Base-by-base conservation (phyloP, 129 eudicot species). In the Erigeron canadensis region DNA sequence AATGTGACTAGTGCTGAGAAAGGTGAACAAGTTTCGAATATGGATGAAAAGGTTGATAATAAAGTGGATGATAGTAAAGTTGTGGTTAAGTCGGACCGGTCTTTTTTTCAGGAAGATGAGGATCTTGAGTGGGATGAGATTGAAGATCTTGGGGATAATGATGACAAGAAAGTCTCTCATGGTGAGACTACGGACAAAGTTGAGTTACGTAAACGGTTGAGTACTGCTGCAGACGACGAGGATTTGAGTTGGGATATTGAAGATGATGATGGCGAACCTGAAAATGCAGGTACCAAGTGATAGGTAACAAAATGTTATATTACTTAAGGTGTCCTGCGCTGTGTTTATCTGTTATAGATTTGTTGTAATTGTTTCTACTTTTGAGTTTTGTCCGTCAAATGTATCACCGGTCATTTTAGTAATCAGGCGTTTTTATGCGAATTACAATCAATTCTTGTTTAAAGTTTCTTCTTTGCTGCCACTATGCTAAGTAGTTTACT, bases 71-170 rank as follows among this genome's bases (percentile, higher is more conserved):
- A 88, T 67, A 71, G 83, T 63, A 82, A 77, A 57, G 70, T 75
- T 17, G 66, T 80, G 5, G 79, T 59, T 10, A 75, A 68, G 61
- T 75, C 86, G 38, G 50, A 73, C 59, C 74, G 84, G 66, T 79
- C 65, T 16, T 78, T 84, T 6, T 53, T 59, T 60, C 76, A 38
- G 6, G 96, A 86, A 64, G 95, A 93, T 70, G 96, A 89, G 63
- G 97, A 90, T 45, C 70, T 95, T 28, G 96, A 81, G 58, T 95
- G 99, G 99, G 97, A 90, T 81, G 99, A 95, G 83, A 90, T 95
- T 72, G 99, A 86, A 76, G 97, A 95, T 74, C 51, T 88, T 71
- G 99, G 81, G 17, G 80, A 85, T 55, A 61, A 48, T 61, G 93
- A 84, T 72, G 91, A 90, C 42, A 86, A 84, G 62, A 79, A 79